A percentile compares a stretch with the other conserved stretches of the same genome.
Evolutionary conservation across 805 yeast genomes (phyloP).

Genomic region (Komagataella kurtzmanii): DNA sequence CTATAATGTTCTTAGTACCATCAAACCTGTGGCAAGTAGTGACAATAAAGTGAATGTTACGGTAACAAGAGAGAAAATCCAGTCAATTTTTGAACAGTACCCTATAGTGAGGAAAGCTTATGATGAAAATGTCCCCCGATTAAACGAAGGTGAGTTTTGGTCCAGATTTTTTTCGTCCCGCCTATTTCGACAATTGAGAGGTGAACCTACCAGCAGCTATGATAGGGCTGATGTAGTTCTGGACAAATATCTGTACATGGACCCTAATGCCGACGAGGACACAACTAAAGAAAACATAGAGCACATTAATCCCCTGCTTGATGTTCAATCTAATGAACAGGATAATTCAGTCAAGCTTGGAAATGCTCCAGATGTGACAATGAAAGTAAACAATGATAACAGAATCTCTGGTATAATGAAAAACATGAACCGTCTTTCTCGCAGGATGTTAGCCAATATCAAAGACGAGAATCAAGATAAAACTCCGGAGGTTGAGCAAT

Average conservation of each 20-base stretch:
- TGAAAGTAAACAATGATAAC: constrained; percentile 50
- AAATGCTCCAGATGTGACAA: constrained; percentile 78
- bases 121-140: constrained; percentile 79
- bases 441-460: constrained; percentile 57
- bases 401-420: constrained; percentile 68
- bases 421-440: constrained; percentile 81
- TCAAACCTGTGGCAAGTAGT: constrained; percentile 83
- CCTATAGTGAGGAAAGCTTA: constrained; percentile 86
- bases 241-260: constrained; percentile 69
- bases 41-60: constrained; percentile 91
- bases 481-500: constrained; percentile 1
- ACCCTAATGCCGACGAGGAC: constrained; percentile 37
- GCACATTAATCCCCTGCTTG: constrained; percentile 57
- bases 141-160: constrained; percentile 92
- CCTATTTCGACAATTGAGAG: constrained; percentile 74
- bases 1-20: constrained; percentile 85
- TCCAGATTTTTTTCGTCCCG: constrained; percentile 87
- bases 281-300: constrained; percentile 22
- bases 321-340: constrained; percentile 67
- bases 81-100: constrained; percentile 81
- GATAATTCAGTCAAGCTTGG: constrained; percentile 71
- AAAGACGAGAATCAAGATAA: constrained; percentile 14
- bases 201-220: constrained; percentile 65
- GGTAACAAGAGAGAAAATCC: constrained; percentile 81
- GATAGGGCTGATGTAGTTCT: constrained; percentile 76